phyloP scores from a whole-genome alignment of 768 basidiomycete genomes.

The Pulveroboletus sp. region DNA sequence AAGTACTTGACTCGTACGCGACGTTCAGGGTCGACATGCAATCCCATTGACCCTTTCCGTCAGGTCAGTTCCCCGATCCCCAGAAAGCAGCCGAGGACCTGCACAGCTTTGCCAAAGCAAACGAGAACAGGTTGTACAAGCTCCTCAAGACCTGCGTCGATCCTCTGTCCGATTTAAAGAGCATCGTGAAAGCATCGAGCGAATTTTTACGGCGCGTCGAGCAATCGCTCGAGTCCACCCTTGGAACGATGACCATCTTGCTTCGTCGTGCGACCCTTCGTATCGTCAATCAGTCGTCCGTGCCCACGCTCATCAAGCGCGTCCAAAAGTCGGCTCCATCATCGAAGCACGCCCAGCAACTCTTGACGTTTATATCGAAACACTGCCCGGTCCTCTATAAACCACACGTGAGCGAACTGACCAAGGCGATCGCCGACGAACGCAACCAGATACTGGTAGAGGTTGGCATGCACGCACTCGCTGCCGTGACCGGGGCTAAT shows the following conservation, averaged over 20 bases:
- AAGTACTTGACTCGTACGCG: conserved; percentile 59
- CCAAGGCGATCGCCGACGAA: conserved; percentile 67
- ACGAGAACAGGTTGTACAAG: conserved; percentile 84
- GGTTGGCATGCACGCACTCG: conserved; percentile 71
- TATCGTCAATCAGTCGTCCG: conserved; percentile 79
- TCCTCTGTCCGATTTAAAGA: conserved; percentile 77
- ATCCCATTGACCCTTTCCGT: neutral
- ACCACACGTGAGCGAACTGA: conserved; percentile 70
- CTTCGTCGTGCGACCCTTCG: conserved; percentile 68
- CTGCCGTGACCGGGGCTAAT: conserved; percentile 61
- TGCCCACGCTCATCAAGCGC: conserved; percentile 75
- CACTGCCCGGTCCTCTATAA: conserved; percentile 70
- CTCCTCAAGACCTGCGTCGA: conserved; percentile 79
- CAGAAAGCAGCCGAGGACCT: conserved; percentile 77
- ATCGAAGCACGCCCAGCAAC: conserved; percentile 43
- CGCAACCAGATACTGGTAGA: conserved; percentile 54
- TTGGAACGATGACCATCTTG: conserved; percentile 65
- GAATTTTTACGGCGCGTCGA: conserved; percentile 80
- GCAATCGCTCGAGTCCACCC: conserved; percentile 55
- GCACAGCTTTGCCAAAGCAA: conserved; percentile 75
- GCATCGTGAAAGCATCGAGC: conserved; percentile 71
- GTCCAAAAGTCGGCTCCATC: conserved; percentile 47
- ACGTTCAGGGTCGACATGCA: neutral
- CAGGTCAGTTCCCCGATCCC: conserved; percentile 62
- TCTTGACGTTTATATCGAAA: conserved; percentile 66